Percentiles rank a stretch among this genome's conserved stretches.
Evolutionary conservation across 2,329 filamentous ascomycete genomes (phyloP).

Genomic region (Aspergillus fumigatus): DNA sequence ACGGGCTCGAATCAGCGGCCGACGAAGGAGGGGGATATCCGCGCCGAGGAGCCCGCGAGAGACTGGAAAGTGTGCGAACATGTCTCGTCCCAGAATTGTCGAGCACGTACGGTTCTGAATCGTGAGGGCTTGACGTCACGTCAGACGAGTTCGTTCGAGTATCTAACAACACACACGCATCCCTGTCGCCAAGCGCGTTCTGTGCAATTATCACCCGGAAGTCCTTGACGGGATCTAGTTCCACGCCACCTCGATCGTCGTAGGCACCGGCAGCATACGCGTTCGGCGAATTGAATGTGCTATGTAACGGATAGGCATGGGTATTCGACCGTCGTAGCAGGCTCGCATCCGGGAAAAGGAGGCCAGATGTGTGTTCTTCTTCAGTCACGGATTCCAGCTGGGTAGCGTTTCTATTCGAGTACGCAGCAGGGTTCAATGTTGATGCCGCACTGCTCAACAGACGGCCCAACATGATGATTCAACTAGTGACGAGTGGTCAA

Average conservation of each 20-base stretch:
- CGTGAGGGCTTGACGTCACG: constrained; percentile 29
- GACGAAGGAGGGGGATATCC: constrained; percentile 32
- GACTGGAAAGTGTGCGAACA: constrained; percentile 35
- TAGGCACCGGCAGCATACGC: constrained; percentile 40
- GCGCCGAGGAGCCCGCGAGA: constrained; percentile 33
- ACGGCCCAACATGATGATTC: constrained; percentile 38
- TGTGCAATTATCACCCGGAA: constrained; percentile 46
- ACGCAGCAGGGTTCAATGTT: constrained; percentile 39
- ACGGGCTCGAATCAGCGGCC: constrained; percentile 29
- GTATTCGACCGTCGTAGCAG: constrained; percentile 38
- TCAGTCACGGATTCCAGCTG: constrained; percentile 46
- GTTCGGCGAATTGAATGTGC: constrained; percentile 41
- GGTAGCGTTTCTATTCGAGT: constrained; percentile 33
- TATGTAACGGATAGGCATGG: constrained; percentile 39
- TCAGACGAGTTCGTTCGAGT: constrained; percentile 28
- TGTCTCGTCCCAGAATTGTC: constrained; percentile 29
- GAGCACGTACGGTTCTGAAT: constrained; percentile 30
- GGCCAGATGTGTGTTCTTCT: constrained; percentile 46
- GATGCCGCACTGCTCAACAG: constrained; percentile 42
- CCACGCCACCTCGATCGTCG: constrained; percentile 45
- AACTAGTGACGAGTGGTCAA: not conserved
- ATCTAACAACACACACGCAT: constrained; percentile 45
- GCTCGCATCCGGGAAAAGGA: constrained; percentile 45
- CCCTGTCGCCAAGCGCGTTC: constrained; percentile 45
- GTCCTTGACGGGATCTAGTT: constrained; percentile 42